A percentile compares a stretch with the other conserved stretches of the same genome.
These are phyloP conservation scores for Hyaloperonospora arabidopsidis DNA, from an alignment of 352 stramenopile genomes.

Conservation along the genomic window DNA sequence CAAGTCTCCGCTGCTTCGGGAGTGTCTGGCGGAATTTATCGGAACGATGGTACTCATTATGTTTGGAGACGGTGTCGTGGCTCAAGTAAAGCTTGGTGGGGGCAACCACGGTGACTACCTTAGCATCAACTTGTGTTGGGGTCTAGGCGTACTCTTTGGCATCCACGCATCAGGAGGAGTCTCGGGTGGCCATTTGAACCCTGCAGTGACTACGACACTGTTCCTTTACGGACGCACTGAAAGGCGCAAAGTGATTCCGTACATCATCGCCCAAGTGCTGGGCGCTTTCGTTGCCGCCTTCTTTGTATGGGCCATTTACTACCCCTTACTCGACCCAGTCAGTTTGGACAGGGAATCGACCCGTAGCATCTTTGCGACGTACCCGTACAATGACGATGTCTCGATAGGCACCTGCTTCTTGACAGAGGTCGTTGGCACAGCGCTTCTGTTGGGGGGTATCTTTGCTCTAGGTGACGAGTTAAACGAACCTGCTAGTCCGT, in stretches of 20 bases:
- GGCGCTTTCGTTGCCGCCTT: conserved; percentile 42
- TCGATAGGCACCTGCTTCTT: conserved; percentile 40
- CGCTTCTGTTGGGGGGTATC: conserved; percentile 52
- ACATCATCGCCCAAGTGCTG: conserved; percentile 41
- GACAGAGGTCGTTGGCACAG: conserved; percentile 55
- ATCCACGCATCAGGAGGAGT: conserved; percentile 51
- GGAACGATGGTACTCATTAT: conserved; percentile 56
- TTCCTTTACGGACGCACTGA: conserved; percentile 41
- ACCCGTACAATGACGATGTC: conserved; percentile 32
- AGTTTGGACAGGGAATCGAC: conserved; percentile 38
- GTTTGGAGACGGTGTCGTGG: conserved; percentile 58
- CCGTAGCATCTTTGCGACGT: conserved; percentile 43
- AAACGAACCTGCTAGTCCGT: conserved; percentile 48
- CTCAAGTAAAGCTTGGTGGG: conserved; percentile 48
- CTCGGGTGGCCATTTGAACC: conserved; percentile 60
- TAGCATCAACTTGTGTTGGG: conserved; percentile 67
- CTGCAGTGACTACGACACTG: conserved; percentile 47
- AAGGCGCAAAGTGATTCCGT: conserved; percentile 43
- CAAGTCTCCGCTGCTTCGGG: conserved; percentile 34
- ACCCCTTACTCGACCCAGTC: conserved; percentile 38
- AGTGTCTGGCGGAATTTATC: conserved; percentile 60
- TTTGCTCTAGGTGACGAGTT: conserved; percentile 47
- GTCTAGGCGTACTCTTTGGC: conserved; percentile 62
- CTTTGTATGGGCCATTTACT: conserved; percentile 49
- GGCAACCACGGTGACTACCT: conserved; percentile 54